These are phyloP conservation scores for Chaetomium olivaceum DNA, from an alignment of 2,329 filamentous ascomycete species.

Conservation along the genomic window DNA sequence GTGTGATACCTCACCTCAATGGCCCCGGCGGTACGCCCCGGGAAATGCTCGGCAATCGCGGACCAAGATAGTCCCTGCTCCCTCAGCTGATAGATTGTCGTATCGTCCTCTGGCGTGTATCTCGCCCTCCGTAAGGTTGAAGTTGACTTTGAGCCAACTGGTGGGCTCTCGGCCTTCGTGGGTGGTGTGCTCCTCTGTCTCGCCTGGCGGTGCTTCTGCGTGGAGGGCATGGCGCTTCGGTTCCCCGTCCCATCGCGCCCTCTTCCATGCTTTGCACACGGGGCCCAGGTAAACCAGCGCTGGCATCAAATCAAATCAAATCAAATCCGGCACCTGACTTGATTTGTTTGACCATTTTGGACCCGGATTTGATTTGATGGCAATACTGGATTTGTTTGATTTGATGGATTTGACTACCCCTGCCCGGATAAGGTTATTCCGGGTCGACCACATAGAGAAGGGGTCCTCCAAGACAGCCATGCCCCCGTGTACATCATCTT, in stretches of 20 bases:
- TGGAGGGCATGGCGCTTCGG: neutral
- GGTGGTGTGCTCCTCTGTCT: neutral
- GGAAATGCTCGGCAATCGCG: constrained; percentile 15
- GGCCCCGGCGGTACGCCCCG: neutral
- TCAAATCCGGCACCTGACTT: too few relatives aligned
- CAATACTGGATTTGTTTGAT: too few relatives aligned
- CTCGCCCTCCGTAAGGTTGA: constrained; percentile 3
- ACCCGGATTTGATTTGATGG: too few relatives aligned
- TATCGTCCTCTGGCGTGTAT: neutral
- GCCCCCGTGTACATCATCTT: too few relatives aligned
- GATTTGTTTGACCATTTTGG: too few relatives aligned
- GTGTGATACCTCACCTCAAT: neutral
- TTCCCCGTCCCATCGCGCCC: neutral
- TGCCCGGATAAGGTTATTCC: too few relatives aligned
- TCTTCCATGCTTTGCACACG: neutral
- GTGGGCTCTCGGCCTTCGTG: neutral
- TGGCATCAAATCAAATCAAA: too few relatives aligned
- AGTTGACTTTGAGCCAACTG: too few relatives aligned
- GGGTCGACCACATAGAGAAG: too few relatives aligned
- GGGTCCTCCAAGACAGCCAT: too few relatives aligned
- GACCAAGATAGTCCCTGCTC: neutral
- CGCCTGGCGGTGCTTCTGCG: neutral
- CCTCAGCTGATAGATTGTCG: constrained; percentile 7
- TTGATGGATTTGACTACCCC: too few relatives aligned
- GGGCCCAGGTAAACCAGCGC: too few relatives aligned